Evolutionary conservation across 345 rosid genomes (phyloP).

Genomic region (Zanthoxylum bungeanum): DNA sequence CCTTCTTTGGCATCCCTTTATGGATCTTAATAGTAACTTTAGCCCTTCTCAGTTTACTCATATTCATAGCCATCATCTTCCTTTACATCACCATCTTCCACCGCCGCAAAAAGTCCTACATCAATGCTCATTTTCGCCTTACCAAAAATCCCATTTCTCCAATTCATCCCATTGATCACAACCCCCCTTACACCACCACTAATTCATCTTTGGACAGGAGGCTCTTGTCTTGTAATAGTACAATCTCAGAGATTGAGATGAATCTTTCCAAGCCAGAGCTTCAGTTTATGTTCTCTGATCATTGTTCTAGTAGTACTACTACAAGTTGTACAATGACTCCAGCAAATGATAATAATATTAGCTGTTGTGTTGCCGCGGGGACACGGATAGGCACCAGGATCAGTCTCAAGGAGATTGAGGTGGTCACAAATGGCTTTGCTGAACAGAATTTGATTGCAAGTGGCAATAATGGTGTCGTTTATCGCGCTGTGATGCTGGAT

Average conservation of each 20-base stretch:
- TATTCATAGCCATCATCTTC: slow-evolving; percentile 21
- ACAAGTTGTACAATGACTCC: background rate
- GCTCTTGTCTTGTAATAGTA: slow-evolving; percentile 28
- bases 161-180: slow-evolving; percentile 7
- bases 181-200: slow-evolving; percentile 7
- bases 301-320: background rate
- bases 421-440: slow-evolving; percentile 50
- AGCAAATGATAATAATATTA: background rate
- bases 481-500: slow-evolving; percentile 48
- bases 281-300: slow-evolving; percentile 23
- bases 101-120: slow-evolving; percentile 26
- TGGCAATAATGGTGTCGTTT: slow-evolving; percentile 47
- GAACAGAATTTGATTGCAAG: slow-evolving; percentile 46
- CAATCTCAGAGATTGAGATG: slow-evolving; percentile 31
- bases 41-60: slow-evolving; percentile 18
- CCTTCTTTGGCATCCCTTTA: slow-evolving; percentile 46
- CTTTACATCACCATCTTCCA: slow-evolving; percentile 31
- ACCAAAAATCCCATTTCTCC: slow-evolving; percentile 26
- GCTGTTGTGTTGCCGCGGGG: background rate
- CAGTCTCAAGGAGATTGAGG: slow-evolving; percentile 39
- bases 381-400: slow-evolving; percentile 29
- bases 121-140: slow-evolving; percentile 27
- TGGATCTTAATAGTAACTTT: slow-evolving; percentile 46
- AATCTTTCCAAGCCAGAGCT: slow-evolving; percentile 24
- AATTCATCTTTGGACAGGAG: slow-evolving; percentile 31